Evolutionary conservation across 1,284 basidiomycete genomes (phyloP).

Genomic region (Sanghuangporus weigelae): DNA sequence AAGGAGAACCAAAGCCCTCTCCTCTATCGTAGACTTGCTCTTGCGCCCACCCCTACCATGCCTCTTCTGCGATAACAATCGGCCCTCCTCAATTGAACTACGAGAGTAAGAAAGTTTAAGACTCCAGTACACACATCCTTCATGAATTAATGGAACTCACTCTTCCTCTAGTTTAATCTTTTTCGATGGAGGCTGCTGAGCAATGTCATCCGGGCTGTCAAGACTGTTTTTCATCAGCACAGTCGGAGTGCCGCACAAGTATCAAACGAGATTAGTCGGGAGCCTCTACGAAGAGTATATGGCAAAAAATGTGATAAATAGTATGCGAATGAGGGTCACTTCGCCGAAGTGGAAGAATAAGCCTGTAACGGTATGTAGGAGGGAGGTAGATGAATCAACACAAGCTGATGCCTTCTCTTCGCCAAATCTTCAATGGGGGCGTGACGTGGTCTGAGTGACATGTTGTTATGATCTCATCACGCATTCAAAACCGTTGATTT

Average conservation of each 20-base stretch:
- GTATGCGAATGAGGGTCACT: not conserved
- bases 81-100: constrained; percentile 1
- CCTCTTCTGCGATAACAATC: constrained; percentile 1
- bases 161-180: constrained; percentile 15
- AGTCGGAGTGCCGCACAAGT: constrained; percentile 7
- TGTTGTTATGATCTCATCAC: not conserved
- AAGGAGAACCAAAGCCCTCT: constrained; percentile 10
- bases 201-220: not conserved
- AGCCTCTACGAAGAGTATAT: constrained; percentile 2
- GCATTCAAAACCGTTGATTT: not conserved
- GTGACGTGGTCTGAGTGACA: not conserved
- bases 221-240: constrained; percentile 1
- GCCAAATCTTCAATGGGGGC: not conserved
- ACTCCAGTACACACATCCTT: not conserved
- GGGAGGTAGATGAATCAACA: not conserved
- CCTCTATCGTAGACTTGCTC: constrained; percentile 7
- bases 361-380: not conserved
- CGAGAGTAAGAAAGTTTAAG: not conserved
- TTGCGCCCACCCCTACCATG: not conserved
- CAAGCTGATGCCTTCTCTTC: not conserved
- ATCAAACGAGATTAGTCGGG: constrained; percentile 13
- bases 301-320: constrained; percentile 4
- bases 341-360: not conserved
- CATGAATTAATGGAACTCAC: constrained; percentile 4
- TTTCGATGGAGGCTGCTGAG: constrained; percentile 8